Base-by-base conservation (phyloP, 257 asterid genomes). In the Lantana camara region DNA sequence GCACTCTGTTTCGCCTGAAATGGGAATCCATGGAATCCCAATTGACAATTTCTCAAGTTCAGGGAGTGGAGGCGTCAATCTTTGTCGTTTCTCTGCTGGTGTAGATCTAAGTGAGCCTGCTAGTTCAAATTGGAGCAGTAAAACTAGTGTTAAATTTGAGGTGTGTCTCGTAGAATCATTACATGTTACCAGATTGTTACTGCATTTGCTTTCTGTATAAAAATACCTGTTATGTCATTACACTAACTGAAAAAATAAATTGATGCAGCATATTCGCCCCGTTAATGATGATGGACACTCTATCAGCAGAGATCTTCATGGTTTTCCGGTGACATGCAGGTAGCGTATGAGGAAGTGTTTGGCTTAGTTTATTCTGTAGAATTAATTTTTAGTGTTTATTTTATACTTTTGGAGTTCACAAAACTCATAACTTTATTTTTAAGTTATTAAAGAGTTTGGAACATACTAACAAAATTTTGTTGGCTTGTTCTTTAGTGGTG, bases 281-380 rank as follows among this genome's bases (percentile, higher is more conserved):
- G 75, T 88, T 63, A 82, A 80, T 57, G 99, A 93, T 75, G 88
- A 88, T 64, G 97, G 99, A 5, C 88, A 80, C 55, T 57, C 89
- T 16, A 90, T 93, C 59, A 84, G 79, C 76, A 75, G 95, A 81
- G 99, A 93, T 79, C 75, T 74, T 75, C 88, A 93, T 27, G 99
- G 99, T 46, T 90, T 90, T 68, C 95, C 97, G 0, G 95, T 94
- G 70, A 94, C 99, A 62, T 83, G 90, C 95, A 93, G 99, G 99
- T 90, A 78, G 34, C n/a, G n/a, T n/a, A 47, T 60, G 49, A 35
- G 32, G 4, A 2, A 27, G 5, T 27, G 32, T 5, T 27, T 27
- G 32, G 32, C 5, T 27, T 27, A 2, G 2, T 5, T 27, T 27
- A 27, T 27, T 5, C 32, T 27, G 32, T 2, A 27, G 32, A 27